Evolutionary conservation across 2,329 filamentous ascomycete genomes (phyloP).

Genomic region (Pseudocercospora vitis): DNA sequence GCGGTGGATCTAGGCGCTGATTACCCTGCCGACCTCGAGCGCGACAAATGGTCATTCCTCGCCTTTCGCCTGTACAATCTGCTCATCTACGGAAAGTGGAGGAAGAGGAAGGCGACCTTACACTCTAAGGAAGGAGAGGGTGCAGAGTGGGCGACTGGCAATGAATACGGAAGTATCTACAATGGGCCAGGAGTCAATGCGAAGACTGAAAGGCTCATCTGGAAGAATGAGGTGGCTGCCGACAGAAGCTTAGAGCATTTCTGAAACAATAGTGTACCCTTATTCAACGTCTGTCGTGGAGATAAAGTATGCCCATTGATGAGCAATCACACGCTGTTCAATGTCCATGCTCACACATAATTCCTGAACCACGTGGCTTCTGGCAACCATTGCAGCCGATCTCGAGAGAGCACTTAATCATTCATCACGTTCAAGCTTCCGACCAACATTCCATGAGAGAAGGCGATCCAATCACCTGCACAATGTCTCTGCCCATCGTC

Average conservation of each 20-base stretch:
- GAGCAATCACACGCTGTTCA: no score
- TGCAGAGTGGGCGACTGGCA: slow-evolving; percentile 56
- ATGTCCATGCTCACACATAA: no score
- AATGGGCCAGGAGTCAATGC: slow-evolving; percentile 57
- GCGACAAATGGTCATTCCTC: slow-evolving; percentile 62
- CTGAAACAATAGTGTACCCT: no score
- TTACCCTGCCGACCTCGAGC: slow-evolving; percentile 62
- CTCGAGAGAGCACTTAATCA: no score
- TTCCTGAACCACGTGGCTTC: no score
- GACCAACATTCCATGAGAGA: no score
- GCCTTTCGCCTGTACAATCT: slow-evolving; percentile 63
- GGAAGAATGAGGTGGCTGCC: slow-evolving; percentile 50
- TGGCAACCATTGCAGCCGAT: no score
- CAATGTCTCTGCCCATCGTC: no score
- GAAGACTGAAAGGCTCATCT: slow-evolving; percentile 54
- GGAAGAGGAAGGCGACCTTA: slow-evolving; percentile 45
- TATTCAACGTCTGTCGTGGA: no score
- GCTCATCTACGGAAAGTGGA: slow-evolving; percentile 62
- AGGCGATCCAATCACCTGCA: no score
- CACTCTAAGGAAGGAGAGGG: slow-evolving; percentile 49
- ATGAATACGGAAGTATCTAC: slow-evolving; percentile 60
- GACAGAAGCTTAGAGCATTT: slow-evolving; percentile 36
- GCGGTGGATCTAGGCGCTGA: slow-evolving; percentile 67
- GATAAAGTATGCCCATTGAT: no score
- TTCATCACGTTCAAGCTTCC: no score